These are phyloP conservation scores for Aspergillus ostianus DNA, from an alignment of 495 filamentous ascomycete genomes.

Conservation along the genomic window DNA sequence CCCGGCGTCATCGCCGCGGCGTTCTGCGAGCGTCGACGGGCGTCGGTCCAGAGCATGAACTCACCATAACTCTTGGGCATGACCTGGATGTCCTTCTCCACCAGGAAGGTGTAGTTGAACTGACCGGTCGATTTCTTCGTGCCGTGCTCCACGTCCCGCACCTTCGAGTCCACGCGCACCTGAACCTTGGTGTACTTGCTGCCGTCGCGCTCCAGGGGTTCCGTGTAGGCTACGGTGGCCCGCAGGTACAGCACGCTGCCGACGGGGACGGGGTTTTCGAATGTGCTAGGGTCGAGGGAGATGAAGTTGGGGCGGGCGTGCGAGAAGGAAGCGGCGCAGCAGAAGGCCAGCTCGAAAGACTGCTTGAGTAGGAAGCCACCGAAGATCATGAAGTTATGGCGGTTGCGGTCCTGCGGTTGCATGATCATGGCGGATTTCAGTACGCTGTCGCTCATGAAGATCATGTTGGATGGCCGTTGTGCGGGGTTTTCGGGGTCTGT, in stretches of 20 bases:
- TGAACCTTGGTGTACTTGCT: conserved; percentile 66
- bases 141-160: conserved; percentile 75
- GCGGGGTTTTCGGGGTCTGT: conserved; percentile 56
- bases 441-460: conserved; percentile 65
- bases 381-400: conserved; percentile 89
- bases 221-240: conserved; percentile 75
- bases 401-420: conserved; percentile 83
- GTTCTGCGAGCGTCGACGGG: conserved; percentile 56
- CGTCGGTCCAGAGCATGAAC: conserved; percentile 80
- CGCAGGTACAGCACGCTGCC: conserved; percentile 79
- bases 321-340: conserved; percentile 75
- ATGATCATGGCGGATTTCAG: conserved; percentile 75
- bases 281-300: conserved; percentile 75
- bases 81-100: conserved; percentile 68
- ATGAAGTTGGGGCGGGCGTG: conserved; percentile 76
- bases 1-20: conserved; percentile 36
- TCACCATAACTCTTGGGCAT: conserved; percentile 74
- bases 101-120: conserved; percentile 84
- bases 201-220: conserved; percentile 51
- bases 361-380: conserved; percentile 81
- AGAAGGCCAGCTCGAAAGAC: conserved; percentile 86
- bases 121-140: conserved; percentile 72
- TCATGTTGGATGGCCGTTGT: conserved; percentile 59
- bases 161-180: conserved; percentile 72
- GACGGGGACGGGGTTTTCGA: conserved; percentile 81